A percentile compares a stretch with the other conserved stretches of the same genome.
These are phyloP conservation scores for Teunomyces pallodes DNA, from an alignment of 805 yeast species.

Conservation along the genomic window DNA sequence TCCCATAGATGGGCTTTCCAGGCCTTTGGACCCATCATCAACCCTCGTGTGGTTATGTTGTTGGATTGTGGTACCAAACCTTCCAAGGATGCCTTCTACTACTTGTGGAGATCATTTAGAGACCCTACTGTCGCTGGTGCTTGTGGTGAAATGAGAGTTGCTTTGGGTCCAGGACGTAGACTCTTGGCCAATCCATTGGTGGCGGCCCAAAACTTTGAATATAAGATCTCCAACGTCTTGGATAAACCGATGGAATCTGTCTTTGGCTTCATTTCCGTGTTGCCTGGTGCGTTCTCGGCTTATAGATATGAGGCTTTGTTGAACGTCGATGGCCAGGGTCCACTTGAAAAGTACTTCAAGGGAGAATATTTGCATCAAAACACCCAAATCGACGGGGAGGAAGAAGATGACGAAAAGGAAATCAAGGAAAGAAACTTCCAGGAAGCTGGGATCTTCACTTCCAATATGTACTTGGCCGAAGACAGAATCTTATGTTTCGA, in stretches of 20 bases:
- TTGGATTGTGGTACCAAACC: slow-evolving; percentile 96
- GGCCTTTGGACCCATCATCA: slow-evolving; percentile 78
- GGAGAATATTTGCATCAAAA: slow-evolving; percentile 80
- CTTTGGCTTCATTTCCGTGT: slow-evolving; percentile 90
- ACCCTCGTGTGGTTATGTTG: slow-evolving; percentile 80
- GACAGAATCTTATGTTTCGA: slow-evolving; percentile 97
- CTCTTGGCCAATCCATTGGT: slow-evolving; percentile 78
- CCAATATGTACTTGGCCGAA: slow-evolving; percentile 96
- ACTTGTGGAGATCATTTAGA: slow-evolving; percentile 84
- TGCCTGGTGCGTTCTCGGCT: slow-evolving; percentile 97
- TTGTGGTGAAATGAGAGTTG: slow-evolving; percentile 93
- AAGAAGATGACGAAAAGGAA: slow-evolving; percentile 38
- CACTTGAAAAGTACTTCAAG: slow-evolving; percentile 84
- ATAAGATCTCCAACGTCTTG: slow-evolving; percentile 89
- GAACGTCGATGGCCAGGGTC: slow-evolving; percentile 74
- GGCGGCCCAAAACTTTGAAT: slow-evolving; percentile 96
- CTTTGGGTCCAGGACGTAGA: slow-evolving; percentile 57
- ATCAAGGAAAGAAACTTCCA: slow-evolving; percentile 37
- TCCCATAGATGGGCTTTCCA: slow-evolving; percentile 97
- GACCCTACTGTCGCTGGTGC: slow-evolving; percentile 90
- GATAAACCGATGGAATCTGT: slow-evolving; percentile 96
- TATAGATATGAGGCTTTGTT: slow-evolving; percentile 79
- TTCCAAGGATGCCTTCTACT: slow-evolving; percentile 75
- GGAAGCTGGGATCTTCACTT: slow-evolving; percentile 75
- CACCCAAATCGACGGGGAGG: slow-evolving; percentile 39